phyloP scores from a whole-genome alignment of 2,329 filamentous ascomycete genomes.

The Metarhizium rileyi region DNA sequence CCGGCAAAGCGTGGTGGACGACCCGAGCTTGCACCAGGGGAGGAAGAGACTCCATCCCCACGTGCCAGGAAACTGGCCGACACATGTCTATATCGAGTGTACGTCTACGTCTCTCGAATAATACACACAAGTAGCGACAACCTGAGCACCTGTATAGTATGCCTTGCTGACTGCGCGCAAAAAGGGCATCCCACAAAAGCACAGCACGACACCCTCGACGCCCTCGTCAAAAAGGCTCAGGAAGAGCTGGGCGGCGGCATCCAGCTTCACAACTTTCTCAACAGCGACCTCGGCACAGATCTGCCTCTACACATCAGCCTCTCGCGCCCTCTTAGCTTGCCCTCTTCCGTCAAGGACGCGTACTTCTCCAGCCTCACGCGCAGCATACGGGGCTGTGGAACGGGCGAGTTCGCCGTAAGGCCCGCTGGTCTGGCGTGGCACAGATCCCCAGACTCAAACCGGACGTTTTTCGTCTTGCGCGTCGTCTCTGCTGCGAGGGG shows the following conservation, averaged over 20 bases:
- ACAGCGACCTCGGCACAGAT: constrained; percentile 66
- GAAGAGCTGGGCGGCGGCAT: constrained; percentile 20
- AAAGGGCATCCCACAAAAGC: constrained; percentile 43
- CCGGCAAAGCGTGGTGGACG: constrained; percentile 67
- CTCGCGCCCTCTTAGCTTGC: constrained; percentile 69
- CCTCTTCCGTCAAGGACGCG: constrained; percentile 57
- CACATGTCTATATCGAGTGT: constrained; percentile 91
- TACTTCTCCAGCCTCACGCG: constrained; percentile 52
- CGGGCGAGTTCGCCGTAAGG: constrained; percentile 27
- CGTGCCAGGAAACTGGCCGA: constrained; percentile 83
- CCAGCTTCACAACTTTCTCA: constrained; percentile 58
- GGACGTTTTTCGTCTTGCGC: constrained; percentile 77
- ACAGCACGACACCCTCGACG: constrained; percentile 37
- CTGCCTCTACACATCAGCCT: constrained; percentile 85
- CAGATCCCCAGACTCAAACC: constrained; percentile 46
- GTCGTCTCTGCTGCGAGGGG: constrained; percentile 29
- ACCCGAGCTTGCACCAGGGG: constrained; percentile 77
- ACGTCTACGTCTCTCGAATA: constrained; percentile 26
- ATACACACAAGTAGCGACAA: too few species aligned
- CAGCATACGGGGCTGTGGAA: constrained; percentile 23
- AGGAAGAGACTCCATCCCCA: constrained; percentile 76
- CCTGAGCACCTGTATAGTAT: not conserved
- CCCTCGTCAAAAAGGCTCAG: constrained; percentile 30
- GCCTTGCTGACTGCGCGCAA: not conserved
- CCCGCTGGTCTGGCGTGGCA: constrained; percentile 37